Evolutionary conservation across 2,329 filamentous ascomycete genomes (phyloP).

Genomic region (Colletotrichum horii): DNA sequence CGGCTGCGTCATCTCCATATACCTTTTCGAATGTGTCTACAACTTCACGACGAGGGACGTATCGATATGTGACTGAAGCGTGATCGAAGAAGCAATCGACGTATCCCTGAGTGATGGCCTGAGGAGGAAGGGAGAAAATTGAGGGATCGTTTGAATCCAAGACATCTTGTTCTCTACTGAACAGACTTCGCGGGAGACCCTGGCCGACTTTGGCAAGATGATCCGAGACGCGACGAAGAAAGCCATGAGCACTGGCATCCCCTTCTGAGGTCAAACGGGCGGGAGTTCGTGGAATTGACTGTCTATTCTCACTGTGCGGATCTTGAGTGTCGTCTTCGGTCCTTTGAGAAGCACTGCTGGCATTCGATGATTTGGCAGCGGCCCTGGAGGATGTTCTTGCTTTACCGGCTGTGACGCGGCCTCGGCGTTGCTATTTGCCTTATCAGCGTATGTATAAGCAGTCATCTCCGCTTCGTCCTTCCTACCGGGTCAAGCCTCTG

Average conservation of each 20-base stretch:
- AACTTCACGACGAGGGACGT: background rate
- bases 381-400: background rate
- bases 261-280: background rate
- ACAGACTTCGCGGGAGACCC: background rate
- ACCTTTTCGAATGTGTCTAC: background rate
- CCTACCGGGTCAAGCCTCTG: background rate
- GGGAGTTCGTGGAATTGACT: background rate
- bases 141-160: background rate
- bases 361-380: background rate
- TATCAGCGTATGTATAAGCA: rapidly evolving
- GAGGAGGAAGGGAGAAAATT: background rate
- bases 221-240: background rate
- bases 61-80: background rate
- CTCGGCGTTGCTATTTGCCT: background rate
- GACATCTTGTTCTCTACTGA: background rate
- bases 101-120: background rate
- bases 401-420: background rate
- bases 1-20: background rate
- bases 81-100: background rate
- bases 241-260: background rate
- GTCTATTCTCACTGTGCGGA: background rate
- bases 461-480: rapidly evolving
- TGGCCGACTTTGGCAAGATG: background rate
- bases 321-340: background rate
- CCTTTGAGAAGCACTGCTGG: background rate